These are phyloP conservation scores for Botryotinia calthae DNA, from an alignment of 2,329 filamentous ascomycete genomes.

Conservation along the genomic window DNA sequence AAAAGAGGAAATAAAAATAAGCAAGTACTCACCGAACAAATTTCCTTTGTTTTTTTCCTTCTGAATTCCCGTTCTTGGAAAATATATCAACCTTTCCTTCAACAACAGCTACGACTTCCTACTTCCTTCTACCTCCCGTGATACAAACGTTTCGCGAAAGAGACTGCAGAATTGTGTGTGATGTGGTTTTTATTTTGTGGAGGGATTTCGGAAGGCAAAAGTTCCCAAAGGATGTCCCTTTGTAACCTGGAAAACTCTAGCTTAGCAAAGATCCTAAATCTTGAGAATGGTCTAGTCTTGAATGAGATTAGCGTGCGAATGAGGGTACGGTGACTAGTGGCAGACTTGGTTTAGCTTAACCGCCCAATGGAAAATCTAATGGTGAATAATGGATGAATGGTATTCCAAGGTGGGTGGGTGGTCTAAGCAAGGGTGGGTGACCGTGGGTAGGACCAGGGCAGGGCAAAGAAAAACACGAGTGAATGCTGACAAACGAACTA, in stretches of 20 bases:
- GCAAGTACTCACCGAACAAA: constrained; percentile 3
- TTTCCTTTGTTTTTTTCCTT: constrained; percentile 11
- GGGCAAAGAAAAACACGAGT: neutral
- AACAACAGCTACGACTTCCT: constrained; percentile 34
- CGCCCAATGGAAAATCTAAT: neutral
- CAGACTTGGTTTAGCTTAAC: neutral
- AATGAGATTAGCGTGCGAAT: neutral
- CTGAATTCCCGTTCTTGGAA: constrained; percentile 25
- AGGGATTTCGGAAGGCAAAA: constrained; percentile 19
- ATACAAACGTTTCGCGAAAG: constrained; percentile 32
- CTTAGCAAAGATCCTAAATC: constrained; percentile 4
- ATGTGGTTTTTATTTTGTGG: constrained; percentile 18
- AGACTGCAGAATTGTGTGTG: constrained; percentile 30
- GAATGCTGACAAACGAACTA: neutral
- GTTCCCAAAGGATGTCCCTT: constrained; percentile 13
- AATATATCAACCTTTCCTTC: constrained; percentile 31
- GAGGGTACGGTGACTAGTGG: neutral
- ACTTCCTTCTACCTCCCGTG: constrained; percentile 38
- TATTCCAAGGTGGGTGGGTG: neutral
- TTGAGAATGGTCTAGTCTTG: neutral
- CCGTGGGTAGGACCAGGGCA: neutral
- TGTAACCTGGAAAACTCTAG: constrained; percentile 15
- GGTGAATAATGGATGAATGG: neutral
- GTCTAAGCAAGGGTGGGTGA: neutral
- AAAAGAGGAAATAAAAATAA: neutral